phyloP scores from a whole-genome alignment of 129 eudicot species.

The Erigeron canadensis region DNA sequence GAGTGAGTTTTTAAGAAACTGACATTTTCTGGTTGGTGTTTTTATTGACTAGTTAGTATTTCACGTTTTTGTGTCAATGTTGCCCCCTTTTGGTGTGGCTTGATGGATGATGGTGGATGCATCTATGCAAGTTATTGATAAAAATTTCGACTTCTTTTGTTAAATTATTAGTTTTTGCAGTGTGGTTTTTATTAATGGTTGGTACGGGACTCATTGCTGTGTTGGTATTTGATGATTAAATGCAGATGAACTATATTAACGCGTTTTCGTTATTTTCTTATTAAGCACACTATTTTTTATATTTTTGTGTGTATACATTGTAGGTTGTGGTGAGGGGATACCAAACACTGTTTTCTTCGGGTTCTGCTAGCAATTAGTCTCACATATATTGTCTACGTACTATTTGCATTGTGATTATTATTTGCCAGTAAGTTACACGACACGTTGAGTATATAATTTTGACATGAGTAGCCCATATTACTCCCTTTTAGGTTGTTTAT shows the following conservation, averaged over 20 bases:
- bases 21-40: constrained; percentile 25
- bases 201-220: constrained; percentile 14
- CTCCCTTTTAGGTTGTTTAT: constrained; percentile 12
- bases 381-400: background rate
- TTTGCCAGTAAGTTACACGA: background rate
- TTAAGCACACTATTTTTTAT: background rate
- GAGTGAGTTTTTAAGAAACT: constrained; percentile 20
- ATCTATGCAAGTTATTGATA: background rate
- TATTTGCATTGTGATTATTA: constrained; percentile 13
- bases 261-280: constrained; percentile 1
- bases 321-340: constrained; percentile 15
- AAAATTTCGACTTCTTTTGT: background rate
- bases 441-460: background rate
- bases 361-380: background rate
- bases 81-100: constrained; percentile 6
- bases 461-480: background rate
- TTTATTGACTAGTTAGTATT: constrained; percentile 22
- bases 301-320: background rate
- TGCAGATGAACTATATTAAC: constrained; percentile 1
- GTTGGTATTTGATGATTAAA: constrained; percentile 12
- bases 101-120: constrained; percentile 13
- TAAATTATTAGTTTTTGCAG: background rate
- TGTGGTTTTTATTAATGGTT: background rate
- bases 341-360: background rate
- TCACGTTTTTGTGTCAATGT: background rate